These are phyloP conservation scores for Porodaedalea pini DNA, from an alignment of 1,284 basidiomycete species.

Conservation along the genomic window DNA sequence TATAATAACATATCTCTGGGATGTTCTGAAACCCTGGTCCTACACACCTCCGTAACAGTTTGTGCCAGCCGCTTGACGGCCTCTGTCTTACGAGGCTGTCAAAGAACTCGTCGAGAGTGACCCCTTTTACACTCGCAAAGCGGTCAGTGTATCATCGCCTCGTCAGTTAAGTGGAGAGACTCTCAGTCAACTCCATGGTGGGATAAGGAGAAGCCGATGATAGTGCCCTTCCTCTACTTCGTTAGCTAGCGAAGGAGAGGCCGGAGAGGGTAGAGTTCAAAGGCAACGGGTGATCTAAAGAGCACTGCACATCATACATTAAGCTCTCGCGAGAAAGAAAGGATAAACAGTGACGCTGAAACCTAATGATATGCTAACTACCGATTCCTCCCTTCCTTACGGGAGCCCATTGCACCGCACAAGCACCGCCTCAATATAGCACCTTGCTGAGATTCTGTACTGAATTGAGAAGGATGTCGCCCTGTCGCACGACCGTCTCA, in stretches of 20 bases:
- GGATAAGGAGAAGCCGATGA: conserved; percentile 1
- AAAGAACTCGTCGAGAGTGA: neutral
- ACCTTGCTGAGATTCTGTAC: conserved; percentile 75
- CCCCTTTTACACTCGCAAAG: neutral
- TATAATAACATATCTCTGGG: too few species aligned
- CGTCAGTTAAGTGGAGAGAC: neutral
- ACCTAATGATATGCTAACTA: too few species aligned
- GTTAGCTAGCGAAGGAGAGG: too few species aligned
- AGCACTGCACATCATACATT: too few species aligned
- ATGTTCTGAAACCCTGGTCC: too few species aligned
- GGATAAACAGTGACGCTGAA: too few species aligned
- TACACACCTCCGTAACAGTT: too few species aligned
- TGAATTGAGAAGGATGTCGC: conserved; percentile 82
- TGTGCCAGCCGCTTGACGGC: too few species aligned
- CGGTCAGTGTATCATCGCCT: neutral
- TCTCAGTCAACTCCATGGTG: neutral
- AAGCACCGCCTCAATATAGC: conserved; percentile 49
- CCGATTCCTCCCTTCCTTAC: too few species aligned
- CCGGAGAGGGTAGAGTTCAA: too few species aligned
- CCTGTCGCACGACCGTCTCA: conserved; percentile 84
- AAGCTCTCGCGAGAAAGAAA: too few species aligned
- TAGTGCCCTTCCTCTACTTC: neutral
- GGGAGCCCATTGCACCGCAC: neutral
- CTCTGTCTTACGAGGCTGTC: neutral
- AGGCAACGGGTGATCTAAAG: too few species aligned